These are phyloP conservation scores for Phytophthora sp. DNA, from an alignment of 352 stramenopile species.

Conservation along the genomic window DNA sequence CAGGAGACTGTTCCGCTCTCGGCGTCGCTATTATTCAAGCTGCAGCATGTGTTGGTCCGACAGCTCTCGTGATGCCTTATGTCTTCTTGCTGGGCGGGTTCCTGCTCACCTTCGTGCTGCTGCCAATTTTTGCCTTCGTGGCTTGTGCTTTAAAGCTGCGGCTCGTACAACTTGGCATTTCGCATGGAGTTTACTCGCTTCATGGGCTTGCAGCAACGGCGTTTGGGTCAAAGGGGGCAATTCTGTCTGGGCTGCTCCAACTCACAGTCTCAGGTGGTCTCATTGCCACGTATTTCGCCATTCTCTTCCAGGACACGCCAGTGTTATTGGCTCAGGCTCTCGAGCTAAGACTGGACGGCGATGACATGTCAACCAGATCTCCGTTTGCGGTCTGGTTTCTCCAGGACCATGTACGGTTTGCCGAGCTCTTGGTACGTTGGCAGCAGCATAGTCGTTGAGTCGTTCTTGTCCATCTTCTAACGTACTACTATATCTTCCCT, in stretches of 20 bases:
- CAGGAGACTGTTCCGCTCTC: constrained; percentile 40
- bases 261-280: constrained; percentile 45
- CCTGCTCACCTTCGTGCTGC: constrained; percentile 43
- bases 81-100: constrained; percentile 56
- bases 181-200: constrained; percentile 60
- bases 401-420: constrained; percentile 41
- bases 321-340: constrained; percentile 47
- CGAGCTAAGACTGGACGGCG: constrained; percentile 40
- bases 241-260: constrained; percentile 40
- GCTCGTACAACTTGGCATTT: constrained; percentile 53
- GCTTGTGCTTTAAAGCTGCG: constrained; percentile 35
- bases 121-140: constrained; percentile 43
- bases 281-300: constrained; percentile 46
- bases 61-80: constrained; percentile 44
- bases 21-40: constrained; percentile 45
- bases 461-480: too few species aligned
- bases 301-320: constrained; percentile 51
- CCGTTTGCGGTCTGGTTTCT: constrained; percentile 33
- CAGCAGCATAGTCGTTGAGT: too few species aligned
- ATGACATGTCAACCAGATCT: constrained; percentile 23
- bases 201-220: constrained; percentile 55
- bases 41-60: constrained; percentile 43
- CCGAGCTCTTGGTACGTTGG: constrained; percentile 41
- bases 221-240: constrained; percentile 41
- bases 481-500: too few species aligned